Evolutionary conservation across 108 stramenopile genomes (phyloP).

Genomic region (Schizochytrium sp.): DNA sequence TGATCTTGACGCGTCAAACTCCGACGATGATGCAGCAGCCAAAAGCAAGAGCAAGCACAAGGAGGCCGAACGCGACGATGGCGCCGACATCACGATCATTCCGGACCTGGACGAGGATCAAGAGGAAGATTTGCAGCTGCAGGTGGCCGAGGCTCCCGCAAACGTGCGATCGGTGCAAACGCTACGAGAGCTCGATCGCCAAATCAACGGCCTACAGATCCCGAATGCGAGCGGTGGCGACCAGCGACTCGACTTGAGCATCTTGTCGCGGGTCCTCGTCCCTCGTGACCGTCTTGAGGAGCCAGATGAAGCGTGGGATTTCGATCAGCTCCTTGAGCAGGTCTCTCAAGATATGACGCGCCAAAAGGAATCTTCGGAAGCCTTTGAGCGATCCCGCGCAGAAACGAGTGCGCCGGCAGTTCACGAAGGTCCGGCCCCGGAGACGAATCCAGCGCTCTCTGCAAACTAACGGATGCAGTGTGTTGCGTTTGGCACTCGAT

Average conservation of each 20-base stretch:
- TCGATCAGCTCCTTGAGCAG: not conserved
- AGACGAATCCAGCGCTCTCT: too few species aligned
- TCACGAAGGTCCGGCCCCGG: too few species aligned
- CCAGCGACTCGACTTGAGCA: not conserved
- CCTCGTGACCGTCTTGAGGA: not conserved
- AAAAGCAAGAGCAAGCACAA: not conserved
- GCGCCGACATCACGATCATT: not conserved
- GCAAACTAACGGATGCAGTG: too few species aligned
- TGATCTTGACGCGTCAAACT: not conserved
- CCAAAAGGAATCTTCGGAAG: not conserved
- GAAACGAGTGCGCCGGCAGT: not conserved
- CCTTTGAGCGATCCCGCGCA: not conserved
- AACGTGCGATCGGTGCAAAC: not conserved
- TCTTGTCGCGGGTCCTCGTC: not conserved
- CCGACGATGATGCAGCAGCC: not conserved
- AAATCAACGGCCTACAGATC: conserved; percentile 1
- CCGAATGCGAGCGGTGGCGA: not conserved
- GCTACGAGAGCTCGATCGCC: not conserved
- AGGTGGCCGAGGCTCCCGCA: not conserved
- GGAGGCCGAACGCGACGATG: not conserved
- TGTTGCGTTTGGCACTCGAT: too few species aligned
- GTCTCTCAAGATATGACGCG: not conserved
- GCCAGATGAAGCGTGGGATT: conserved; percentile 1
- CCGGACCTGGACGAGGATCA: conserved; percentile 6
- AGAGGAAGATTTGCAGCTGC: not conserved